Evolutionary conservation across 495 filamentous ascomycete species (phyloP), one percentile per base, ranked within the genome.

Genomic region (Penicillium pancosmium): DNA sequence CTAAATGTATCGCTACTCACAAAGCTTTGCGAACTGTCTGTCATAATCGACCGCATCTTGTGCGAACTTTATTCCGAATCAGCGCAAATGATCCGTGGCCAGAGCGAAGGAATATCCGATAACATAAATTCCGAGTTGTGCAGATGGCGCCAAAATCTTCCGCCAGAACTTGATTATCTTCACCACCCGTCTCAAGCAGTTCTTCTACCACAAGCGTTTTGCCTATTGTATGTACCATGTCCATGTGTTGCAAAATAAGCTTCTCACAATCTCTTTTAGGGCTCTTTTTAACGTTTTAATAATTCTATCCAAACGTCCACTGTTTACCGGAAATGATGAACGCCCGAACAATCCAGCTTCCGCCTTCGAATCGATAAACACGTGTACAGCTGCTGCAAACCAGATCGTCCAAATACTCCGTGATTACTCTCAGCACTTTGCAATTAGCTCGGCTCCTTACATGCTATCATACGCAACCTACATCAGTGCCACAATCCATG

Each of bases 391-490:
- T 16, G 69, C 69, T 6, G 69, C 69, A 27, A 72, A 70, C 18
- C 62, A 68, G 35, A 72, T 70, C 5, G 65, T 72, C 15, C 65
- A 70, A 49, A 72, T 70, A 19, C 50, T 72, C 1, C 59, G 62
- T 16, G 69, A 70, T 43, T 72, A 72, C 38, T 62, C 66, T 5
- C 55, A 60, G 25, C 58, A 66, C 18, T 72, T 68, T 38, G 63
- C 68, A 12, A 61, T 72, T 25, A 59, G 54, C 25, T 65, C 58
- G 4, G 69, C 71, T 10, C 71, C 71, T 2, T 73, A 72, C 53
- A 63, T 73, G 61, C 59, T 73, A 0, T 73, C 71, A 1, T 73
- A 73, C 46, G 67, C 71, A 0, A 73, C 71, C 0, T 73, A 73
- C 40, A 70, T 73, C 51, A 67, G 67, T 41, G 71, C 71, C 21